phyloP scores from a whole-genome alignment of 2,329 filamentous ascomycete genomes.

The Aspergillus neotritici region DNA sequence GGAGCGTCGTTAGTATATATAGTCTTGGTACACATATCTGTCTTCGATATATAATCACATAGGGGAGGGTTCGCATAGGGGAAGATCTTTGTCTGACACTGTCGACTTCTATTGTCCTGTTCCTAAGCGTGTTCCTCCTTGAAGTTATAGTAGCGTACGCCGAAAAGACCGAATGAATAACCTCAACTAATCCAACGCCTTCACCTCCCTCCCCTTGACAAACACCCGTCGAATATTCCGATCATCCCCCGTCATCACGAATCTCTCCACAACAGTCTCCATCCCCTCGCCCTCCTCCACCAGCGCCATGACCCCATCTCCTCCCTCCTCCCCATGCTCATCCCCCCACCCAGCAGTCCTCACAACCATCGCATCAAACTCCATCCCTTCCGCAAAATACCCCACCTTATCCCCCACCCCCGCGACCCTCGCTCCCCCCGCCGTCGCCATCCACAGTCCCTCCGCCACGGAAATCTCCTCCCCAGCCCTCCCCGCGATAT shows the following conservation, averaged over 20 bases:
- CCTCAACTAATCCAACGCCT: constrained; percentile 9
- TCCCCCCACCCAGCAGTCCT: constrained; percentile 28
- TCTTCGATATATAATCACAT: no score
- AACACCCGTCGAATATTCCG: constrained; percentile 55
- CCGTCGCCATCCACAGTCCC: constrained; percentile 39
- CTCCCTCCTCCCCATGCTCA: not conserved
- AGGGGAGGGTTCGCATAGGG: no score
- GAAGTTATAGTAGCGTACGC: no score
- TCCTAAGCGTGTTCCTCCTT: no score
- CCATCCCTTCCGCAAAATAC: constrained; percentile 54
- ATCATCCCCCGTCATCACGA: constrained; percentile 61
- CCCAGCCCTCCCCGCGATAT: constrained; percentile 44
- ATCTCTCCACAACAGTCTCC: constrained; percentile 54
- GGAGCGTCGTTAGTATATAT: no score
- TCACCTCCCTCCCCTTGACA: constrained; percentile 44
- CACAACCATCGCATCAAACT: constrained; percentile 56
- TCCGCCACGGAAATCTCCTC: constrained; percentile 51
- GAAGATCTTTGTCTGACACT: no score
- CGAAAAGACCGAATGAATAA: not conserved
- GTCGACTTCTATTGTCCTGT: no score
- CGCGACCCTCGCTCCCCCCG: constrained; percentile 57
- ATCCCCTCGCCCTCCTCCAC: constrained; percentile 47
- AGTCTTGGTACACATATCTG: no score
- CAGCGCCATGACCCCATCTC: constrained; percentile 47
- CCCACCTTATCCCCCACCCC: constrained; percentile 51